These are phyloP conservation scores for Pholiota adiposa DNA, from an alignment of 1,284 basidiomycete genomes.

Conservation along the genomic window DNA sequence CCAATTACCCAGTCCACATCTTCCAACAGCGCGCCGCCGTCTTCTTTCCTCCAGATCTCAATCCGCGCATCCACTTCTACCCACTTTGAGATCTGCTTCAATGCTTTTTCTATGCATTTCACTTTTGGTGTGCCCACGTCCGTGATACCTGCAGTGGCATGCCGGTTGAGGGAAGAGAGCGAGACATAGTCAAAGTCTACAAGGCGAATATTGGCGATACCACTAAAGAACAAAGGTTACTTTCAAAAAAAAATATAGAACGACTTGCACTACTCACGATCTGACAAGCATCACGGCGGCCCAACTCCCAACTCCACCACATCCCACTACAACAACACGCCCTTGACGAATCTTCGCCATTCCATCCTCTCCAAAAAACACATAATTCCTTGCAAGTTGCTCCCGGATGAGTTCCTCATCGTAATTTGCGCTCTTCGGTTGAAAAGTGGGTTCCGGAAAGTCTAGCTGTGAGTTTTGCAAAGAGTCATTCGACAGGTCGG, in stretches of 20 bases:
- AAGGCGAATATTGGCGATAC: constrained; percentile 73
- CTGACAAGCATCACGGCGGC: constrained; percentile 92
- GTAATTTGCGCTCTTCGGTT: constrained; percentile 41
- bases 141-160: constrained; percentile 88
- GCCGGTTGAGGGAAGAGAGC: constrained; percentile 90
- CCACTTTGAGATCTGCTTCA: constrained; percentile 74
- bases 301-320: constrained; percentile 96
- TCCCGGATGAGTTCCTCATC: constrained; percentile 82
- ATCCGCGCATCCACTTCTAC: constrained; percentile 82
- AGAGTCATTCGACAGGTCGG: constrained; percentile 18
- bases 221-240: constrained; percentile 44
- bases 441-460: constrained; percentile 5
- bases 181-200: constrained; percentile 95
- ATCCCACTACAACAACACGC: constrained; percentile 89
- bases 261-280: constrained; percentile 57
- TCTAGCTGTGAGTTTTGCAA: neutral
- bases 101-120: constrained; percentile 73
- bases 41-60: constrained; percentile 83
- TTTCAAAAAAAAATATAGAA: constrained; percentile 1
- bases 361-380: constrained; percentile 91
- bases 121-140: constrained; percentile 98
- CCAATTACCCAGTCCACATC: constrained; percentile 92
- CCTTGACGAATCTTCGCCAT: constrained; percentile 82
- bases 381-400: constrained; percentile 92
- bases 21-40: constrained; percentile 72